Evolutionary conservation across 75 land plant genomes (phyloP), one percentile per base, ranked within the genome.

Genomic region (Sequoiadendron giganteum): DNA sequence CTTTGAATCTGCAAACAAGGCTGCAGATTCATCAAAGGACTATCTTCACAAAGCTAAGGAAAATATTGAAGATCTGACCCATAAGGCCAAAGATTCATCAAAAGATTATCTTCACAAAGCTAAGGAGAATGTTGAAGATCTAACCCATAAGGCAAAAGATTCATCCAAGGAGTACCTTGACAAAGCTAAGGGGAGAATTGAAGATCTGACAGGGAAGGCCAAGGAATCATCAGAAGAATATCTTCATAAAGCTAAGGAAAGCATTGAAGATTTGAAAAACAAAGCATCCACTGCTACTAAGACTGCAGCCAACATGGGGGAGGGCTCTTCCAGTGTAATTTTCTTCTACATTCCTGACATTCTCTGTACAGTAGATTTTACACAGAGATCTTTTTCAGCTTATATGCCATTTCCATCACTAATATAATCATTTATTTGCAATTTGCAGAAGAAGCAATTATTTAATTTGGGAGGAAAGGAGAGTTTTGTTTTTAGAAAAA

Each of bases 1-100:
- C 39, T 4, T 36, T 76, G 78, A 76, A 76, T 76, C 78, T 36
- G 78, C 78, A 76, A 76, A 76, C 18, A 76, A 11, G 45, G 82
- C 43, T 79, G 45, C 43, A 39, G 45, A 40, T 79, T 39, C 40
- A 77, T 77, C 80, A 3, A 77, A 77, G 80, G 40, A 77, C 11
- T 77, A 77, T 77, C 80, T 77, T 77, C 80, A 77, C 18, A 36
- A 34, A 77, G 42, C 80, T 77, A 77, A 77, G 21, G 40, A 77
- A 77, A 77, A 15, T 38, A 38, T 77, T 38, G 80, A 77, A 15
- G 80, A 38, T 77, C 42, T 77, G 80, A 77, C 40, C 32, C 40
- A 38, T 40, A 77, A 38, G 19, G 75, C 32, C 32, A 70, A 77
- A 14, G 80, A 38, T 38, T 36, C 70, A 25, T 65, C 70, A 25